Evolutionary conservation across 1,139 yeast genomes (phyloP).

Genomic region (Eremothecium sinecaudum): DNA sequence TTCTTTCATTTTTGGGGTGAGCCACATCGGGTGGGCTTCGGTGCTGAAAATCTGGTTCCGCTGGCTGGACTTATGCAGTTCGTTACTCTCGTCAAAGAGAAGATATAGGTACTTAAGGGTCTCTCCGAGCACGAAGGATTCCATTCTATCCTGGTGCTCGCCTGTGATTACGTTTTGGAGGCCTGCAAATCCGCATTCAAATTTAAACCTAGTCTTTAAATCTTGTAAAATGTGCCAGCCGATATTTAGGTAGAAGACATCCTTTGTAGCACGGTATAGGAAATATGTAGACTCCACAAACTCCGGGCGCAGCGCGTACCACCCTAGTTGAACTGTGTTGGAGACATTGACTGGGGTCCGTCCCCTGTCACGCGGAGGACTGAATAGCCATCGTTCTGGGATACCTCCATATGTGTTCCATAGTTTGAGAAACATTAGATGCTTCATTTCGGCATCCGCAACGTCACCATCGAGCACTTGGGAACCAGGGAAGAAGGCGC

Average conservation of each 20-base stretch:
- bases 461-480: constrained; percentile 73
- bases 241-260: constrained; percentile 70
- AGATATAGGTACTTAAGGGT: constrained; percentile 76
- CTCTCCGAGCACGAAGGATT: constrained; percentile 80
- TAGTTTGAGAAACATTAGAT: constrained; percentile 58
- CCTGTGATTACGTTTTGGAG: constrained; percentile 59
- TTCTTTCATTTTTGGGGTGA: constrained; percentile 22
- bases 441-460: constrained; percentile 52
- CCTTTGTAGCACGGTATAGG: constrained; percentile 73
- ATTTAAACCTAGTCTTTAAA: constrained; percentile 43
- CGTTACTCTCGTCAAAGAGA: constrained; percentile 61
- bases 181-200: constrained; percentile 79
- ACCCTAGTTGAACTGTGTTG: constrained; percentile 46
- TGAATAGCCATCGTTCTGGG: constrained; percentile 78
- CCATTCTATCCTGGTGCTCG: constrained; percentile 69
- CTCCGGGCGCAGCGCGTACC: constrained; percentile 92
- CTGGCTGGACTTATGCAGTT: constrained; percentile 36
- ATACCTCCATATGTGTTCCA: constrained; percentile 76
- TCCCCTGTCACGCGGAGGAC: constrained; percentile 6
- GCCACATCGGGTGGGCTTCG: constrained; percentile 91
- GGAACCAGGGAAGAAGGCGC: constrained; percentile 85
- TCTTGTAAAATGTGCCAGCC: constrained; percentile 57
- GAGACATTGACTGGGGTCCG: background rate
- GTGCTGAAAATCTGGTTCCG: constrained; percentile 74
- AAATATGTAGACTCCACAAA: constrained; percentile 83